Evolutionary conservation across 306 rosid genomes (phyloP), one percentile per base, ranked within the genome.

Genomic region (Glycine latifolia): DNA sequence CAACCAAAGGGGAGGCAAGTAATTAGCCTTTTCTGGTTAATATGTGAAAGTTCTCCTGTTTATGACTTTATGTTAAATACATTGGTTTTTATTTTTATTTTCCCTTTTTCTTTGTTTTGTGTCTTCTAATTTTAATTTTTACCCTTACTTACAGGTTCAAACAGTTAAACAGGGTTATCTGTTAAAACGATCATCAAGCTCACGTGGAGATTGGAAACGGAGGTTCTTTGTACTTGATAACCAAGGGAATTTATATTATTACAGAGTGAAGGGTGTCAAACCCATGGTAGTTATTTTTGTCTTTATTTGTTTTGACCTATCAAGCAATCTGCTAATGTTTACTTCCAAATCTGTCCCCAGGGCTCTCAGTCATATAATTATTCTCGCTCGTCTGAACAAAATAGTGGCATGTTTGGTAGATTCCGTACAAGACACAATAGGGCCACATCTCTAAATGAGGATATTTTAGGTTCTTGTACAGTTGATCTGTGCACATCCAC

Each of bases 171-270:
- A 95, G 81, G 99, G 99, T 39, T 95, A 95, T 87, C 92, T 95
- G 52, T 87, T 93, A 84, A 95, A 95, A 81, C 97, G 98, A 67
- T 88, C 98, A 48, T 89, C 99, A 73, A 86, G 86, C 77, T 74
- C 50, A 67, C 91, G 97, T 62, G 99, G 98, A 79, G 97, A 93
- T 79, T 95, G 99, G 99, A 95, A 95, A 85, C 88, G 99, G 77
- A 89, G 94, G 79, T 95, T 93, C 84, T 95, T 95, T 76, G 92
- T 89, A 39, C 97, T 95, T 80, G 94, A 95, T 84, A 92, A 75
- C 87, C 91, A 89, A 61, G 93, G 98, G 79, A 86, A 81, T 83
- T 85, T 95, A 71, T 87, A 31, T 83, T 95, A 95, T 83, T 93
- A 95, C 80, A 90, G 94, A 87, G 69, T 63, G 54, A 93, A 90